A percentile compares a stretch with the other conserved stretches of the same genome.
Conservation (phyloP, 371 early-diverging fungal species). For the Mortierella sp. region DNA sequence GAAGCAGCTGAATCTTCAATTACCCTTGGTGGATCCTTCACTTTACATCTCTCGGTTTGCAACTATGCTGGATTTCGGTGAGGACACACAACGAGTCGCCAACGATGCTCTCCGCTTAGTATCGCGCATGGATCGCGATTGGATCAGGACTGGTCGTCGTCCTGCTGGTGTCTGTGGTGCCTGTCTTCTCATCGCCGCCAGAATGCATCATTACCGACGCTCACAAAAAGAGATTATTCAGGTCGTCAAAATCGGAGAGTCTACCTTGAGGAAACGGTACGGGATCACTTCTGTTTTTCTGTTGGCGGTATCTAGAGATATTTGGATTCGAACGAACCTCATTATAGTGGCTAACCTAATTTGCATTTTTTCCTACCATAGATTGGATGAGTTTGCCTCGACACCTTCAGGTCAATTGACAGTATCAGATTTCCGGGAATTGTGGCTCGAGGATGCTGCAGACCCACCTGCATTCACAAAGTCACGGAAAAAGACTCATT, state of each 20-base stretch:
- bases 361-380: constrained; percentile 31
- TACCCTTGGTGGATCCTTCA: constrained; percentile 98
- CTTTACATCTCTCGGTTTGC: constrained; percentile 98
- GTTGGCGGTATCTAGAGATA: neutral
- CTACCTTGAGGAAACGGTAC: constrained; percentile 90
- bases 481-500: constrained; percentile 61
- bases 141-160: constrained; percentile 97
- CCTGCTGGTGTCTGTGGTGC: constrained; percentile 99
- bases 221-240: constrained; percentile 91
- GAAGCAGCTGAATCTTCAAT: constrained; percentile 75
- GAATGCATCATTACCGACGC: constrained; percentile 95
- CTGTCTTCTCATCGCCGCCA: constrained; percentile 93
- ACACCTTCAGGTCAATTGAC: constrained; percentile 93
- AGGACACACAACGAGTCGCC: constrained; percentile 85
- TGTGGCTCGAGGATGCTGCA: constrained; percentile 90
- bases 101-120: constrained; percentile 91
- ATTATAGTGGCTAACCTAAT: neutral
- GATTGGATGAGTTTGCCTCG: constrained; percentile 90
- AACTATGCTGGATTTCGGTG: constrained; percentile 93
- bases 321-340: neutral
- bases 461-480: constrained; percentile 94
- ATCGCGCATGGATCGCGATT: constrained; percentile 98
- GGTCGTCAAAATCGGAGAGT: constrained; percentile 95
- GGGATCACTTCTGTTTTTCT: neutral
- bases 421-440: constrained; percentile 89